phyloP scores from a whole-genome alignment of 257 asterid species.

The Gentiana macrophylla region DNA sequence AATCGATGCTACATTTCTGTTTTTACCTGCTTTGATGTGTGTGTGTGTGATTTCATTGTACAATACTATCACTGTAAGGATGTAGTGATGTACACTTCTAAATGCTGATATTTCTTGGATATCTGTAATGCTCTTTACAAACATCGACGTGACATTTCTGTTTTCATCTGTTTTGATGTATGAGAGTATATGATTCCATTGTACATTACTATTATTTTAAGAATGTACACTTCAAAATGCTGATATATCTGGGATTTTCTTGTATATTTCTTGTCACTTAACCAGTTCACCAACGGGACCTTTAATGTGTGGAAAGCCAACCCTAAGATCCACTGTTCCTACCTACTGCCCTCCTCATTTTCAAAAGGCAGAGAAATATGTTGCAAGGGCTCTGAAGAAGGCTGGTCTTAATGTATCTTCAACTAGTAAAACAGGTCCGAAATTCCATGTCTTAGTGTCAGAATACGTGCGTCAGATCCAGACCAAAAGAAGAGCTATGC shows the following conservation, averaged over 20 bases:
- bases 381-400: constrained; percentile 77
- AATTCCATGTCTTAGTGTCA: constrained; percentile 52
- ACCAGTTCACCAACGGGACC: constrained; percentile 82
- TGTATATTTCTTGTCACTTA: constrained; percentile 1
- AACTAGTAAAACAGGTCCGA: constrained; percentile 73
- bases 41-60: no score
- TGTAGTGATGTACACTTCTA: no score
- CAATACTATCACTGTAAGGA: no score
- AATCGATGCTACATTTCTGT: no score
- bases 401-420: constrained; percentile 61
- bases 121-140: no score
- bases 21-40: no score
- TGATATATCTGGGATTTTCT: not conserved
- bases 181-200: no score
- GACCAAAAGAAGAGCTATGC: constrained; percentile 59
- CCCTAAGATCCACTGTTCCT: constrained; percentile 69
- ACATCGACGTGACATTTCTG: no score
- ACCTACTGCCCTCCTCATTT: constrained; percentile 66
- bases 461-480: constrained; percentile 69
- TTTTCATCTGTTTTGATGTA: no score
- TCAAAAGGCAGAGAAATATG: constrained; percentile 69
- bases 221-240: not conserved
- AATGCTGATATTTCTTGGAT: no score
- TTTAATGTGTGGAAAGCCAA: constrained; percentile 80
- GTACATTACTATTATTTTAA: not conserved